phyloP scores from a whole-genome alignment of 306 rosid genomes.

The Alnus rubra region DNA sequence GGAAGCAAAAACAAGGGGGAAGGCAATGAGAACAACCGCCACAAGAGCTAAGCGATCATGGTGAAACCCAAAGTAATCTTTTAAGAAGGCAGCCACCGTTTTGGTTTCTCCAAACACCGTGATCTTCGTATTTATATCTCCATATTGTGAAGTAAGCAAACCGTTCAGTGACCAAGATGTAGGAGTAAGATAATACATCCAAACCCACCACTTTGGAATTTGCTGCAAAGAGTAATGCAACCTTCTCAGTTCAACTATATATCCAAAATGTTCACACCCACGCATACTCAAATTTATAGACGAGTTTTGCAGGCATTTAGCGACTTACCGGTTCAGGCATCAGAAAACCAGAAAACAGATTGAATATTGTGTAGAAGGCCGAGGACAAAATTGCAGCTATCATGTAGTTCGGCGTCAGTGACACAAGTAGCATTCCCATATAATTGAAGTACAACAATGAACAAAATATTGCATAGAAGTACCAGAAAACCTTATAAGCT shows the following conservation, averaged over 20 bases:
- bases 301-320: neutral
- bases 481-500: constrained; percentile 5
- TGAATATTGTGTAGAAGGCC: neutral
- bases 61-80: constrained; percentile 6
- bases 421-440: constrained; percentile 4
- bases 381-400: neutral
- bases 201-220: constrained; percentile 11
- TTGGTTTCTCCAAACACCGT: neutral
- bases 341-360: neutral
- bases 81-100: neutral
- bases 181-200: constrained; percentile 2
- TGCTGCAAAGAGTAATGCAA: neutral
- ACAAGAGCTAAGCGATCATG: neutral
- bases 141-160: constrained; percentile 4
- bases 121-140: neutral
- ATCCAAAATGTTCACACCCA: neutral
- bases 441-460: neutral
- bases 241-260: neutral
- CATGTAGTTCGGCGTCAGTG: neutral
- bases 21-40: neutral
- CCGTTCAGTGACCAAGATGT: constrained; percentile 5
- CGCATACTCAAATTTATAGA: no score
- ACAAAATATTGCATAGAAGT: constrained; percentile 10
- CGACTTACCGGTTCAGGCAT: neutral
- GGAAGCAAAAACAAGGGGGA: neutral